Conservation (phyloP, 1,284 basidiomycete genomes). For the Wallemia hederae region DNA sequence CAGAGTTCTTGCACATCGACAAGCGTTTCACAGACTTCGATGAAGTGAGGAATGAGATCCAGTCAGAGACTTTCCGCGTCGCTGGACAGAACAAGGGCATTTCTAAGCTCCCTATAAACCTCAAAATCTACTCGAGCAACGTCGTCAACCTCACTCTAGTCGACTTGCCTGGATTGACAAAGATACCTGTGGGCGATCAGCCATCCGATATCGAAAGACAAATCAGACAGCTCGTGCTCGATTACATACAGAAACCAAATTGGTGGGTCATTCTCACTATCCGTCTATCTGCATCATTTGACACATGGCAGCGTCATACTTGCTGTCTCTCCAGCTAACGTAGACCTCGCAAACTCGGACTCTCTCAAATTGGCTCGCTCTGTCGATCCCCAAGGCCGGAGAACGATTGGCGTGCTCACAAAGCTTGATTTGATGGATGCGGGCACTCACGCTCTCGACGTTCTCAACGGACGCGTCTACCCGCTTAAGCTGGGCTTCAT, state of each 20-base stretch:
- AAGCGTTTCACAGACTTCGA: conserved; percentile 82
- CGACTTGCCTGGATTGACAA: conserved; percentile 83
- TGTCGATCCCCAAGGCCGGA: conserved; percentile 78
- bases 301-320: conserved; percentile 46
- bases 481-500: conserved; percentile 95
- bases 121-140: conserved; percentile 80
- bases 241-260: conserved; percentile 91
- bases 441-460: conserved; percentile 85
- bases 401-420: conserved; percentile 84
- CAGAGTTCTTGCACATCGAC: conserved; percentile 87
- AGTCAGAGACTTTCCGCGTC: conserved; percentile 88
- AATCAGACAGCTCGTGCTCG: conserved; percentile 71
- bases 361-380: conserved; percentile 81
- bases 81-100: conserved; percentile 98
- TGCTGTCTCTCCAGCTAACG: conserved; percentile 84
- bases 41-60: conserved; percentile 85
- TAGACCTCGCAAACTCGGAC: conserved; percentile 94
- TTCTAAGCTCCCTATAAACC: conserved; percentile 73
- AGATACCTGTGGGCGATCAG: conserved; percentile 74
- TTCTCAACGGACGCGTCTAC: conserved; percentile 83
- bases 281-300: not conserved
- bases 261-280: conserved; percentile 26
- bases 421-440: conserved; percentile 98
- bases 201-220: conserved; percentile 87
- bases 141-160: conserved; percentile 87